phyloP scores from a whole-genome alignment of 768 basidiomycete genomes.

The Tylopilus sp. region DNA sequence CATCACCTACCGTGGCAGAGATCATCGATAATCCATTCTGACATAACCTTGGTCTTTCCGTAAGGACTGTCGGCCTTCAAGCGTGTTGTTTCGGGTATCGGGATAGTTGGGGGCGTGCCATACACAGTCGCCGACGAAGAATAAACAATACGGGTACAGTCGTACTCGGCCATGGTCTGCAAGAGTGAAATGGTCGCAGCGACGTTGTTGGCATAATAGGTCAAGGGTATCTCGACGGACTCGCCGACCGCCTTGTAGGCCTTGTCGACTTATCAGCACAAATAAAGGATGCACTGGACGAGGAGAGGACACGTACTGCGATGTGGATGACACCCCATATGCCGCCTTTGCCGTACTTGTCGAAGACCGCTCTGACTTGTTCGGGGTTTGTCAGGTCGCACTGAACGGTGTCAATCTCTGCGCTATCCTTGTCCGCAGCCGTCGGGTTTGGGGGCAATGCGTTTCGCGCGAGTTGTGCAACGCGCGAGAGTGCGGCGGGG shows the following conservation, averaged over 20 bases:
- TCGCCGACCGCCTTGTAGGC: constrained; percentile 99
- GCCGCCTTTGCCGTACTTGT: constrained; percentile 80
- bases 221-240: constrained; percentile 86
- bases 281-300: background rate
- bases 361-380: constrained; percentile 76
- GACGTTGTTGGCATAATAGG: constrained; percentile 95
- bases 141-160: constrained; percentile 87
- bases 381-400: constrained; percentile 75
- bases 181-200: constrained; percentile 81
- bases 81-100: constrained; percentile 90
- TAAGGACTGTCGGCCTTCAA: constrained; percentile 90
- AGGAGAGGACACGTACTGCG: constrained; percentile 55
- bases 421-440: constrained; percentile 64
- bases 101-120: constrained; percentile 86
- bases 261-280: constrained; percentile 22
- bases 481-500: constrained; percentile 67
- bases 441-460: constrained; percentile 66
- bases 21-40: constrained; percentile 86
- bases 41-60: constrained; percentile 95
- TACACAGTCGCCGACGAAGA: constrained; percentile 99
- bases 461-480: constrained; percentile 74
- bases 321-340: constrained; percentile 98
- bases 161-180: constrained; percentile 81
- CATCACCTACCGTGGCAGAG: constrained; percentile 64
- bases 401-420: constrained; percentile 62